These are phyloP conservation scores for Gleditsia sinensis DNA, from an alignment of 306 rosid species.

Conservation along the genomic window DNA sequence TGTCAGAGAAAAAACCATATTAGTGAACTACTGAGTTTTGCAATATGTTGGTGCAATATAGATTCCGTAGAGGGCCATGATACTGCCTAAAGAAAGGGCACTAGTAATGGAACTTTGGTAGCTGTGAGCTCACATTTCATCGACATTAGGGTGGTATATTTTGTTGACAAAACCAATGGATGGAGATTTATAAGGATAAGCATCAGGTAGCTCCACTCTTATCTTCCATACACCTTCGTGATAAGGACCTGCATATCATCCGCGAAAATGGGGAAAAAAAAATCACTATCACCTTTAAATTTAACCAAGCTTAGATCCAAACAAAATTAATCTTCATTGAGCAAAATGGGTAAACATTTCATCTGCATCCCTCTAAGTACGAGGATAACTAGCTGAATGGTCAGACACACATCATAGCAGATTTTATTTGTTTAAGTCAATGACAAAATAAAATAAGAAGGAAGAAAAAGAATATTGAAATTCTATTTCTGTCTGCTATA, in stretches of 20 bases:
- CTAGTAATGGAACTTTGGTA: constrained; percentile 15
- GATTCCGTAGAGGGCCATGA: constrained; percentile 6
- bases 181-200: constrained; percentile 92
- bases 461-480: not conserved
- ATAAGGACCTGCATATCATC: constrained; percentile 68
- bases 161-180: constrained; percentile 86
- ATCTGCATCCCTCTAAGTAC: constrained; percentile 34
- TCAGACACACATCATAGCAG: not conserved
- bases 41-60: constrained; percentile 16
- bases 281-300: constrained; percentile 17
- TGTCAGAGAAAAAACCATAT: constrained; percentile 37
- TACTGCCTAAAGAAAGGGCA: constrained; percentile 16
- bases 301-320: constrained; percentile 28
- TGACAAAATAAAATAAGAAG: not conserved
- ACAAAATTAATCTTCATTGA: constrained; percentile 28
- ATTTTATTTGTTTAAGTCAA: not conserved
- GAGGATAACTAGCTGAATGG: constrained; percentile 10
- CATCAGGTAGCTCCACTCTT: constrained; percentile 84
- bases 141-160: constrained; percentile 94
- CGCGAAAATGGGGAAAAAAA: not conserved
- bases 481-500: no score
- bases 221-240: constrained; percentile 86
- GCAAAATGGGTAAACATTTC: constrained; percentile 27
- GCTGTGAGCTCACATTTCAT: constrained; percentile 72
- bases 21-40: constrained; percentile 27